A percentile compares a stretch with the other conserved stretches of the same genome.
Evolutionary conservation across 257 asterid genomes (phyloP).

Genomic region (Salvia splendens): DNA sequence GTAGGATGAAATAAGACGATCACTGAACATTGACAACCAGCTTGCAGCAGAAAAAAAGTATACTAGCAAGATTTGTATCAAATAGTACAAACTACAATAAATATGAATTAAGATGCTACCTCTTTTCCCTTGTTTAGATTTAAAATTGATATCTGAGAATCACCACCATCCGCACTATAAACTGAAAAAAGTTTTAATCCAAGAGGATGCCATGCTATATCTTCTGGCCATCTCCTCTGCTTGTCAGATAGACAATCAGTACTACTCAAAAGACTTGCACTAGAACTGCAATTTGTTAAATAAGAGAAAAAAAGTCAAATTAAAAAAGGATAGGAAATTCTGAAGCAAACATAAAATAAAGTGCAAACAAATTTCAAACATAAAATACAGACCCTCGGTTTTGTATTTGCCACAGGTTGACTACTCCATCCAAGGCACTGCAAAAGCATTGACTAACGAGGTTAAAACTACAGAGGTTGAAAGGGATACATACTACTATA

Average conservation of each 20-base stretch:
- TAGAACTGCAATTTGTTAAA: conserved; percentile 55
- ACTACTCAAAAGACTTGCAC: conserved; percentile 63
- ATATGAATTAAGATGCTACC: conserved; percentile 40
- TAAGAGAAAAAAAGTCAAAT: conserved; percentile 30
- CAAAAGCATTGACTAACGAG: conserved; percentile 32
- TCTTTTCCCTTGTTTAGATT: conserved; percentile 62
- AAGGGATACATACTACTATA: conserved; percentile 16
- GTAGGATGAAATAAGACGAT: neutral
- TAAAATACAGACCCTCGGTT: conserved; percentile 65
- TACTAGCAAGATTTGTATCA: conserved; percentile 6
- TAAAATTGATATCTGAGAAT: conserved; percentile 77
- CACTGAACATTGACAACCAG: conserved; percentile 10
- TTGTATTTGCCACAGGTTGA: conserved; percentile 87
- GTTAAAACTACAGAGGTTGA: conserved; percentile 12
- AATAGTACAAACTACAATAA: neutral
- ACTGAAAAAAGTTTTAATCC: conserved; percentile 74
- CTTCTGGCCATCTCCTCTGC: conserved; percentile 96
- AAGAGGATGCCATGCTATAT: conserved; percentile 92
- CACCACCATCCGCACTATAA: conserved; percentile 78
- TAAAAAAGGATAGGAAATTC: conserved; percentile 15
- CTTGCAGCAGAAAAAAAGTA: conserved; percentile 13
- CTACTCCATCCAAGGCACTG: conserved; percentile 94
- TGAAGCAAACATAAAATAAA: neutral
- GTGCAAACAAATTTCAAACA: conserved; percentile 27
- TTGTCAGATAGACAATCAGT: conserved; percentile 69